Conservation (phyloP, 768 basidiomycete genomes). For the Dendrothele bispora region DNA sequence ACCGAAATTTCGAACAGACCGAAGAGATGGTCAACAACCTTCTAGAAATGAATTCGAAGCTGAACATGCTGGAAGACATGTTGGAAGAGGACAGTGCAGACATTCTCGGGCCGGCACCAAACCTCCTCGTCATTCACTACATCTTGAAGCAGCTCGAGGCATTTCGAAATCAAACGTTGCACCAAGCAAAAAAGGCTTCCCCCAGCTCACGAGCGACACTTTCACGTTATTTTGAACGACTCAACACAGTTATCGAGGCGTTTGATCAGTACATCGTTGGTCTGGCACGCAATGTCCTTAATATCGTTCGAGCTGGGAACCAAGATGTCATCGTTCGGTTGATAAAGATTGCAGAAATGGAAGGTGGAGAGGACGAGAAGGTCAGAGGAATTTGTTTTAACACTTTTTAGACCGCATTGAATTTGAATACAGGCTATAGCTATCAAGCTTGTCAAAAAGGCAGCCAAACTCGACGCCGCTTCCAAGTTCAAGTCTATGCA, state of each 20-base stretch:
- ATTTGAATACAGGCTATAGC: conserved; percentile 98
- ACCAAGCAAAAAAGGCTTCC: conserved; percentile 85
- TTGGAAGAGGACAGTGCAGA: conserved; percentile 73
- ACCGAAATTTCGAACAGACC: conserved; percentile 92
- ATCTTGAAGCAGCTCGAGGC: conserved; percentile 90
- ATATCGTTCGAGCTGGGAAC: conserved; percentile 77
- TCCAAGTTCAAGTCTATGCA: conserved; percentile 93
- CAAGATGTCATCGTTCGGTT: conserved; percentile 88
- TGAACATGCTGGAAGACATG: conserved; percentile 77
- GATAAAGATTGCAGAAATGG: conserved; percentile 91
- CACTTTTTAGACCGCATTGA: not conserved
- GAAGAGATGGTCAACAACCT: conserved; percentile 95
- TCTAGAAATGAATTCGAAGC: conserved; percentile 85
- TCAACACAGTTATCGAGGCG: conserved; percentile 74
- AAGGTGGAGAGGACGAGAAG: conserved; percentile 94
- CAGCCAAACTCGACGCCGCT: conserved; percentile 89
- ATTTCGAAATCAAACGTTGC: conserved; percentile 94
- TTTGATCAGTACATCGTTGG: conserved; percentile 87
- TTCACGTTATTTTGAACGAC: conserved; percentile 78
- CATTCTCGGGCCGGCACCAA: conserved; percentile 83
- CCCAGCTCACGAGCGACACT: conserved; percentile 66
- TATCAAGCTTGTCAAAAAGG: conserved; percentile 91
- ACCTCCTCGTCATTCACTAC: conserved; percentile 88
- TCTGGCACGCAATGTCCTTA: conserved; percentile 74
- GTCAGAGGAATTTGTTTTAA: conserved; percentile 39